A percentile compares a stretch with the other conserved stretches of the same genome.
phyloP scores from a whole-genome alignment of 768 basidiomycete species.

The Rhizopogon sp. region DNA sequence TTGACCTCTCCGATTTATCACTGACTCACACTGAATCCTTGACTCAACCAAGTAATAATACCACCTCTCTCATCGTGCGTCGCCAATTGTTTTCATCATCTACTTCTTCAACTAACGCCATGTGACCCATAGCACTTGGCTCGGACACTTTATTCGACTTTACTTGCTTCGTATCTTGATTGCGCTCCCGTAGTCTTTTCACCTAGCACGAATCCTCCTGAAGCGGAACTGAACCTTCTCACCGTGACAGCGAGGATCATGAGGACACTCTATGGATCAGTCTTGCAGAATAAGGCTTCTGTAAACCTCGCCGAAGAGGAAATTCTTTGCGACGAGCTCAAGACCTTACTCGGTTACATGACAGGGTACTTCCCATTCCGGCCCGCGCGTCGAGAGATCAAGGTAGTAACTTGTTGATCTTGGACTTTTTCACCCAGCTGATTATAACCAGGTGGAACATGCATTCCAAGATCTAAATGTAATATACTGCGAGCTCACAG shows the following conservation, averaged over 20 bases:
- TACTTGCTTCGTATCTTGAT: slow-evolving; percentile 84
- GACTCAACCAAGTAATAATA: slow-evolving; percentile 9
- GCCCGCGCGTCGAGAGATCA: slow-evolving; percentile 49
- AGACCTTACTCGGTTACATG: slow-evolving; percentile 65
- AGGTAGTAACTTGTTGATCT: slow-evolving; percentile 30
- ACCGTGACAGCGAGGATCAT: slow-evolving; percentile 53
- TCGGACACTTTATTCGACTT: slow-evolving; percentile 67
- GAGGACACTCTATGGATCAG: slow-evolving; percentile 52
- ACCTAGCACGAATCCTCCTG: slow-evolving; percentile 52
- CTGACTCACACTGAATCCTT: slow-evolving; percentile 10
- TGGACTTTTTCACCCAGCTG: neutral
- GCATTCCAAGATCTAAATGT: slow-evolving; percentile 68
- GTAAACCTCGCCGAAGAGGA: slow-evolving; percentile 22
- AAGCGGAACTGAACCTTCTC: slow-evolving; percentile 57
- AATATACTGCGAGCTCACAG: slow-evolving; percentile 72
- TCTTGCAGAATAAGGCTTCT: slow-evolving; percentile 42
- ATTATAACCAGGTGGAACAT: slow-evolving; percentile 49
- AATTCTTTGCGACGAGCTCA: slow-evolving; percentile 43
- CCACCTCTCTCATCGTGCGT: slow-evolving; percentile 22
- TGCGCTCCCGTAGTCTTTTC: slow-evolving; percentile 79
- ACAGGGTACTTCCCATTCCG: slow-evolving; percentile 81
- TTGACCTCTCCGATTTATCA: slow-evolving; percentile 25
- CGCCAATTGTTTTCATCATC: slow-evolving; percentile 11
- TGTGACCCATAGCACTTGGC: slow-evolving; percentile 53
- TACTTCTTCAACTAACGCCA: slow-evolving; percentile 1